Evolutionary conservation across 2,329 filamentous ascomycete genomes (phyloP).

Genomic region (Ustulina deusta): DNA sequence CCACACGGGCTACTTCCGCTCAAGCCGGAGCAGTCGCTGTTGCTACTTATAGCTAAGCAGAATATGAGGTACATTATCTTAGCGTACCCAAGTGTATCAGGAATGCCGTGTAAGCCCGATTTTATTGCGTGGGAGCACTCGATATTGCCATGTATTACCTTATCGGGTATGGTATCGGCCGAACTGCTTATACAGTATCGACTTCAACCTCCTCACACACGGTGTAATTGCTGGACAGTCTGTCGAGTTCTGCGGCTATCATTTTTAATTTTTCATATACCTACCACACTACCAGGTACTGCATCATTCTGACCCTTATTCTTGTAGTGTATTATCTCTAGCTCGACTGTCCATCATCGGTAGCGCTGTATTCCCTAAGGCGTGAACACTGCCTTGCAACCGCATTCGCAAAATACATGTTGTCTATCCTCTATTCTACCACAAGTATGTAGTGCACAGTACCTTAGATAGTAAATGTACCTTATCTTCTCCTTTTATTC

Average conservation of each 20-base stretch:
- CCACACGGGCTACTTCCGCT: conserved; percentile 40
- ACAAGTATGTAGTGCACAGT: not conserved
- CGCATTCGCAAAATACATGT: no score
- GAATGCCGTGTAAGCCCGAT: conserved; percentile 23
- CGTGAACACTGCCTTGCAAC: no score
- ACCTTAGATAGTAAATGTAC: not conserved
- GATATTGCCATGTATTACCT: conserved; percentile 12
- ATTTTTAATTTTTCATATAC: not conserved
- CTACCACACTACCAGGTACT: not conserved
- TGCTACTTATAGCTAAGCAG: conserved; percentile 22
- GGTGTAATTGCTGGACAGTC: not conserved
- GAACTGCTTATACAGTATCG: conserved; percentile 5
- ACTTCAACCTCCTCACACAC: not conserved
- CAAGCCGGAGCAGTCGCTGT: conserved; percentile 36
- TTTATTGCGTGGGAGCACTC: conserved; percentile 1
- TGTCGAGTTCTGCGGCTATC: not conserved
- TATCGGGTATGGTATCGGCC: not conserved
- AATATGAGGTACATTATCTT: conserved; percentile 6
- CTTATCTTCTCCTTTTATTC: conserved; percentile 25
- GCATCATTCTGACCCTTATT: not conserved
- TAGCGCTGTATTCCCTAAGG: no score
- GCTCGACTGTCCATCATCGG: not conserved
- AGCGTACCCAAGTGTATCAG: no score
- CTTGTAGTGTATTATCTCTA: not conserved
- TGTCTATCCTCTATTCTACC: not conserved